These are phyloP conservation scores for Yarrowia sp. DNA, from an alignment of 805 yeast species.

Conservation along the genomic window DNA sequence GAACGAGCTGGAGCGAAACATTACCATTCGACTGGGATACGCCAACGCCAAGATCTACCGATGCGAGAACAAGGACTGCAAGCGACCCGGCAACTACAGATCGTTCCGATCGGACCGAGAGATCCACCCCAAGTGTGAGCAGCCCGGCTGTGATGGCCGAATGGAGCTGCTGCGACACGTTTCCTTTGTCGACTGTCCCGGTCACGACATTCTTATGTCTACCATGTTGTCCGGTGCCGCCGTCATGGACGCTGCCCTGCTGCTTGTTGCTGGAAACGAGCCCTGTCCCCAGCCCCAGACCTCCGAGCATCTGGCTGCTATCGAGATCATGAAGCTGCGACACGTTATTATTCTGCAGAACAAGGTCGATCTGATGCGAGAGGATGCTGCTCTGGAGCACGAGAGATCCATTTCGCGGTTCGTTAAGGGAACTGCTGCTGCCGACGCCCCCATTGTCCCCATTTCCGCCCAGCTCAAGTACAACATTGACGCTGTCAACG, in stretches of 20 bases:
- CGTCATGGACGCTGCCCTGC: conserved; percentile 98
- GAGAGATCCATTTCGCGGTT: conserved; percentile 87
- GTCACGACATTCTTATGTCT: conserved; percentile 99
- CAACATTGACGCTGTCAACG: conserved; percentile 97
- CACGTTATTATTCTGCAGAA: conserved; percentile 95
- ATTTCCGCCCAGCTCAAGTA: conserved; percentile 98
- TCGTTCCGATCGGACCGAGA: conserved; percentile 94
- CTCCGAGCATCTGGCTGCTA: conserved; percentile 98
- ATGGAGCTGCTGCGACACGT: conserved; percentile 92
- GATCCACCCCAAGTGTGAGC: conserved; percentile 86
- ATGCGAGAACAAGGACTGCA: conserved; percentile 80
- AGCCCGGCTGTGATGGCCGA: conserved; percentile 84
- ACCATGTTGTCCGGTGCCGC: conserved; percentile 99
- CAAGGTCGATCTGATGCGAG: conserved; percentile 98
- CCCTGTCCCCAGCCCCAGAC: conserved; percentile 99
- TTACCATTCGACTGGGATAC: conserved; percentile 96
- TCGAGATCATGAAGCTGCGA: conserved; percentile 96
- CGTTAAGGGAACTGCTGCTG: conserved; percentile 97
- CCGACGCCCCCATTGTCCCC: conserved; percentile 98
- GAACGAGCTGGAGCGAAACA: conserved; percentile 98
- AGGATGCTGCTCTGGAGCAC: conserved; percentile 93
- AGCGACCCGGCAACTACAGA: conserved; percentile 91
- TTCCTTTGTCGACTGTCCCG: conserved; percentile 99
- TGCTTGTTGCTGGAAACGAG: conserved; percentile 96
- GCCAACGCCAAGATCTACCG: conserved; percentile 98